These are phyloP conservation scores for Pseudozyma sp. DNA, from an alignment of 1,284 basidiomycete species.

Conservation along the genomic window DNA sequence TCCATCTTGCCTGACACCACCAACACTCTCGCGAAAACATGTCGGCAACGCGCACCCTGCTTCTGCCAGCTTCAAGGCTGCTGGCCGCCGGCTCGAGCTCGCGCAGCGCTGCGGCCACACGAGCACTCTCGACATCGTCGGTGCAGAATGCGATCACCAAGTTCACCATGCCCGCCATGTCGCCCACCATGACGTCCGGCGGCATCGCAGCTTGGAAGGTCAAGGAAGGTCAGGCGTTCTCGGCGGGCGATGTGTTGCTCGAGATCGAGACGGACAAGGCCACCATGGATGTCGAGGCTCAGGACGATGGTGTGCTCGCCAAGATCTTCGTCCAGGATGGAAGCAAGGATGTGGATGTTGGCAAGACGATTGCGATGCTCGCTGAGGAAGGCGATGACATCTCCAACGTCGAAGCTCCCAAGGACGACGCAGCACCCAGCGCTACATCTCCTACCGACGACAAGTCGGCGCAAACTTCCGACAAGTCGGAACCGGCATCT, in stretches of 20 bases:
- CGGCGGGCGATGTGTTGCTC: slow-evolving; percentile 87
- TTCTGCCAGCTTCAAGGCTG: slow-evolving; percentile 30
- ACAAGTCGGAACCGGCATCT: slow-evolving; percentile 30
- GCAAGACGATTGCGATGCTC: slow-evolving; percentile 69
- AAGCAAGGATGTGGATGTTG: slow-evolving; percentile 68
- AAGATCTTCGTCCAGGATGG: slow-evolving; percentile 68
- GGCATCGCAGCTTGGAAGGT: slow-evolving; percentile 68
- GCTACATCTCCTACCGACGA: slow-evolving; percentile 14
- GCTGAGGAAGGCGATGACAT: slow-evolving; percentile 71
- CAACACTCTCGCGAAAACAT: slow-evolving; percentile 6
- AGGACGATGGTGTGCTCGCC: slow-evolving; percentile 70
- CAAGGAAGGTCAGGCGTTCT: slow-evolving; percentile 69
- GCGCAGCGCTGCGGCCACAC: slow-evolving; percentile 13
- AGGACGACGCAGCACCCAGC: slow-evolving; percentile 36
- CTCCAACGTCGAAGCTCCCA: slow-evolving; percentile 61
- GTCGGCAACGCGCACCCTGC: slow-evolving; percentile 33
- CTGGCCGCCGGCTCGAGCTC: slow-evolving; percentile 23
- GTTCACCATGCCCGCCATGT: slow-evolving; percentile 67
- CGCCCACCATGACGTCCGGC: slow-evolving; percentile 67
- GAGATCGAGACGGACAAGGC: slow-evolving; percentile 78
- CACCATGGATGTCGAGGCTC: slow-evolving; percentile 70
- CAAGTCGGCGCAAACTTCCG: slow-evolving; percentile 22
- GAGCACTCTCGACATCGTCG: slow-evolving; percentile 37
- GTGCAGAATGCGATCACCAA: slow-evolving; percentile 49
- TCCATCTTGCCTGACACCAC: background rate